Percentiles rank a stretch among this genome's conserved stretches.
These are phyloP conservation scores for Breynia disticha DNA, from an alignment of 441 rosid species.

Conservation along the genomic window DNA sequence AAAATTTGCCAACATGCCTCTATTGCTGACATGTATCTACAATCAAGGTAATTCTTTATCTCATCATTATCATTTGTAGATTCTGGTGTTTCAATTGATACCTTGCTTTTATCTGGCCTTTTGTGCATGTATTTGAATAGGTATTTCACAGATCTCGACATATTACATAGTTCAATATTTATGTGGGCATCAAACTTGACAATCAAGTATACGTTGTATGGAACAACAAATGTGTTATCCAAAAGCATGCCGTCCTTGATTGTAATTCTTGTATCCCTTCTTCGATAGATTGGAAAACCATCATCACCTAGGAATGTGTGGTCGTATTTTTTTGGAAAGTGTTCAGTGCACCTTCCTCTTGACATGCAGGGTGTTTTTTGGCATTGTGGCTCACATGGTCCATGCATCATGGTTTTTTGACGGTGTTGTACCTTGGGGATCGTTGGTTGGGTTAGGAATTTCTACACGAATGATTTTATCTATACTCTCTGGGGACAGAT, in stretches of 20 bases:
- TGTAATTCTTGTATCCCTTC: background rate
- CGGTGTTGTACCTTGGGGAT: background rate
- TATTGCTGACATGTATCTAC: too few species aligned
- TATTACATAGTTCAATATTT: conserved; percentile 9
- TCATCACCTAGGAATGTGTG: background rate
- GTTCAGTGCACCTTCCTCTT: background rate
- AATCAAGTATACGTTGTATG: conserved; percentile 2
- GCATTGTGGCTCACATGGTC: conserved; percentile 4
- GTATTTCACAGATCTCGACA: background rate
- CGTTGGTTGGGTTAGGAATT: too few species aligned
- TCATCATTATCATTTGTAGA: too few species aligned
- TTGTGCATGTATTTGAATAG: too few species aligned
- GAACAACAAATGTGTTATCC: conserved; percentile 9
- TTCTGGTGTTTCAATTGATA: too few species aligned
- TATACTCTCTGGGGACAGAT: background rate
- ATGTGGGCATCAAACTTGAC: conserved; percentile 10
- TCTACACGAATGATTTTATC: background rate
- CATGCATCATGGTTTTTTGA: conserved; percentile 7
- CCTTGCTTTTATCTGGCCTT: too few species aligned
- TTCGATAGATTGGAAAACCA: conserved; percentile 1
- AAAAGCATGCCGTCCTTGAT: background rate
- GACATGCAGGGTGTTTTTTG: background rate
- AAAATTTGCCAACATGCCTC: too few species aligned
- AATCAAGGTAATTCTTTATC: too few species aligned
- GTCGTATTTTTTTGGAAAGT: background rate